Evolutionary conservation across 352 stramenopile species (phyloP), one percentile per base, ranked within the genome.

Genomic region (Phytophthora hybrid): DNA sequence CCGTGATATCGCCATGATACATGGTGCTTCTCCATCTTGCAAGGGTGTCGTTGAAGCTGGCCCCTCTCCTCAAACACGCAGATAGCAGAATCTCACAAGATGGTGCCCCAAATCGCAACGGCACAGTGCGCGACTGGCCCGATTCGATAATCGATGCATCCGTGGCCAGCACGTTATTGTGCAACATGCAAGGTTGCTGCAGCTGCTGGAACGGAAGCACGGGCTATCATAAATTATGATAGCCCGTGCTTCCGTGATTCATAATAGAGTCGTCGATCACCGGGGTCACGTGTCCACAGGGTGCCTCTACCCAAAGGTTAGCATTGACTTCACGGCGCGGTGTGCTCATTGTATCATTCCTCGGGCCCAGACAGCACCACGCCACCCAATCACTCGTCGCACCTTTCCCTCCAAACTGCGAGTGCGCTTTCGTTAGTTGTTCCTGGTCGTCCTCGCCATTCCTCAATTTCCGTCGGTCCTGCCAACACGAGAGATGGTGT

Each of bases 391-490:
- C 58, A 68, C 39, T 57, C 58, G 58, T 68, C 57, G 39, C 70
- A 70, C 70, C 66, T 73, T 74, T 77, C 56, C 66, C 63, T 63
- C 56, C 58, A 41, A 68, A 63, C 52, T 64, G 29, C 18, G 47
- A 66, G 13, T 0, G 41, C n/a, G 47, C 11, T 46, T 31, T 6
- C 19, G 11, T 19, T 39, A 21, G 16, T 62, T 63, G 26, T 18
- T 14, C 37, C 37, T 44, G 11, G 37, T 46, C 37, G 37, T 46
- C 37, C 37, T 46, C 5, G 37, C 70, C 68, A 79, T 66, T 79
- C 31, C 14, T 51, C 68, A 32, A 70, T 79, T 72, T 61, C 16
- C 72, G 46, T 57, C 31, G 56, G 47, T 55, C 31, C 52, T 59
- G 10, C 21, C 18, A 55, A 57, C n/a, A 53, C 64, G 44, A 72